Evolutionary conservation across 2,329 filamentous ascomycete species (phyloP).

Genomic region (Hypomyces rosellus): DNA sequence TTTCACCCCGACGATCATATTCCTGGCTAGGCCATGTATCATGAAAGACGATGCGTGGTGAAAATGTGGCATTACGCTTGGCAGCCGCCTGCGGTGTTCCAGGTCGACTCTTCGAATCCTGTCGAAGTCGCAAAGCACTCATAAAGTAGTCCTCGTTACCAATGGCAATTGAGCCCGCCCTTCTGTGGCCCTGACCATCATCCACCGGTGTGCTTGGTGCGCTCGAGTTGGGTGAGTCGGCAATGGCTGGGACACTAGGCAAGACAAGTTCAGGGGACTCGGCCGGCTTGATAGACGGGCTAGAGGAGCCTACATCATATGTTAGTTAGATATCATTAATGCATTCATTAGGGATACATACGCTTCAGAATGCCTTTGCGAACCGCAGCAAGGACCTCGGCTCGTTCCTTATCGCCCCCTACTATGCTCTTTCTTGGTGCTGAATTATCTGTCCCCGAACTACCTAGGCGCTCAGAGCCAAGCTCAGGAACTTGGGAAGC

Average conservation of each 20-base stretch:
- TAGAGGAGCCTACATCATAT: slow-evolving; percentile 50
- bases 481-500: slow-evolving; percentile 43
- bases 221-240: slow-evolving; percentile 77
- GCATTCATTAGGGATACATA: slow-evolving; percentile 31
- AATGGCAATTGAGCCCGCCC: slow-evolving; percentile 64
- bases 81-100: slow-evolving; percentile 64
- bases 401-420: slow-evolving; percentile 81
- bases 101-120: slow-evolving; percentile 74
- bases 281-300: slow-evolving; percentile 56
- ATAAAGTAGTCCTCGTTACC: slow-evolving; percentile 88
- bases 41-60: slow-evolving; percentile 86
- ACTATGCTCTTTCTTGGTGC: slow-evolving; percentile 78
- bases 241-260: slow-evolving; percentile 55
- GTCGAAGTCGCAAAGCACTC: slow-evolving; percentile 63
- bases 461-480: slow-evolving; percentile 45
- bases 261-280: slow-evolving; percentile 54
- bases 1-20: slow-evolving; percentile 91
- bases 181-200: slow-evolving; percentile 60
- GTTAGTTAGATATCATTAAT: slow-evolving; percentile 13
- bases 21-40: slow-evolving; percentile 95
- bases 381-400: slow-evolving; percentile 84
- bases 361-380: slow-evolving; percentile 95
- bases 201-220: slow-evolving; percentile 84
- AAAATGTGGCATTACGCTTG: slow-evolving; percentile 69
- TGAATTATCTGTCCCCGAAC: slow-evolving; percentile 55